Evolutionary conservation across 306 rosid species (phyloP).

Genomic region (Rosa lucieae): DNA sequence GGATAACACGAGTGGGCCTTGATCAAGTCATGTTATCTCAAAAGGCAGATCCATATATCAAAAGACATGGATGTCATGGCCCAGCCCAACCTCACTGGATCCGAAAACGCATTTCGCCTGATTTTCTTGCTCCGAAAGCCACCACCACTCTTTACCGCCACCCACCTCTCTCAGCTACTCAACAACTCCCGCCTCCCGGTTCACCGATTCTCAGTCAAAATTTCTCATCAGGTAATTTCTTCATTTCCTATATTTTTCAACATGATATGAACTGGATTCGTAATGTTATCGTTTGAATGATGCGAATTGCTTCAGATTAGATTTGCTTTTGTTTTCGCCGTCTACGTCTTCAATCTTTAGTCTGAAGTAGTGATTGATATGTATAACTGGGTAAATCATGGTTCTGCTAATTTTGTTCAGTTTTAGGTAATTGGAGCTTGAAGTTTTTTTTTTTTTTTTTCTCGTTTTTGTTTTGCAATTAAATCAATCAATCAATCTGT

Average conservation of each 20-base stretch:
- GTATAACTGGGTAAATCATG: neutral
- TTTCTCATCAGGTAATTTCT: neutral
- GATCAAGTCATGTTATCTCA: neutral
- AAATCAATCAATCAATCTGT: neutral
- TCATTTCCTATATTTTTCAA: no score
- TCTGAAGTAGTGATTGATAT: neutral
- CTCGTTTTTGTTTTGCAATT: neutral
- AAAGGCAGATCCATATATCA: no score
- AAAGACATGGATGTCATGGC: neutral
- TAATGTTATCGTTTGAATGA: neutral
- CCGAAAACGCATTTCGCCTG: neutral
- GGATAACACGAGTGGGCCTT: no score
- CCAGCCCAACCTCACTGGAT: neutral
- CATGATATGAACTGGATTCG: no score
- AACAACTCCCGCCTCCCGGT: neutral
- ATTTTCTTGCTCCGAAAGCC: conserved; percentile 4
- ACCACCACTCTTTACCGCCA: neutral
- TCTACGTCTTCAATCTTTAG: neutral
- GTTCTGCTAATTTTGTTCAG: neutral
- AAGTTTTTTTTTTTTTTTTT: no score
- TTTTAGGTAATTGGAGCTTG: neutral
- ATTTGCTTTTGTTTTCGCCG: neutral
- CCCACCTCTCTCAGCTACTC: neutral
- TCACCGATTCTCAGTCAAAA: neutral
- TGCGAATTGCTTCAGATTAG: conserved; percentile 1